These are phyloP conservation scores for Penicillium argentinense DNA, from an alignment of 495 filamentous ascomycete genomes.

Conservation along the genomic window DNA sequence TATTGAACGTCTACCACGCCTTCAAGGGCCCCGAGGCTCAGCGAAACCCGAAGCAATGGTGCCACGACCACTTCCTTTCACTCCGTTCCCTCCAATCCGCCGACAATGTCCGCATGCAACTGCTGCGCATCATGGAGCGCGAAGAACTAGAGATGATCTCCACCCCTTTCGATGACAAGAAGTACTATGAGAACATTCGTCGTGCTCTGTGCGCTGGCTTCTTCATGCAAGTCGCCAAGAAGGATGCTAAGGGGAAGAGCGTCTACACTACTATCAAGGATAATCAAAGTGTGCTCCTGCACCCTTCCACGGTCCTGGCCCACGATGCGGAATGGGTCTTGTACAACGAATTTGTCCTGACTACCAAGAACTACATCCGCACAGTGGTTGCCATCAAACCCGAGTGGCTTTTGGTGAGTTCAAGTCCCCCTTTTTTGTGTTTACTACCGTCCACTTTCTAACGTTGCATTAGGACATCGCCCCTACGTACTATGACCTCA, in stretches of 20 bases:
- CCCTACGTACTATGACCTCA: slow-evolving; percentile 87
- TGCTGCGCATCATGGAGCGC: slow-evolving; percentile 95
- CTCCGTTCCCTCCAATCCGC: slow-evolving; percentile 85
- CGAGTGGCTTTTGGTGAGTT: slow-evolving; percentile 82
- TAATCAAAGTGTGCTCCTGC: slow-evolving; percentile 84
- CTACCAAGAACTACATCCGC: slow-evolving; percentile 86
- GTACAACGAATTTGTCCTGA: slow-evolving; percentile 98
- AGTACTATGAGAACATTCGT: slow-evolving; percentile 97
- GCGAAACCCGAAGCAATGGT: slow-evolving; percentile 81
- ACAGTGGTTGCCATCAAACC: slow-evolving; percentile 61
- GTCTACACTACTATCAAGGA: slow-evolving; percentile 93
- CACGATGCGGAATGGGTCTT: slow-evolving; percentile 94
- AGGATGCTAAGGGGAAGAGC: slow-evolving; percentile 70
- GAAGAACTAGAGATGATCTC: slow-evolving; percentile 80
- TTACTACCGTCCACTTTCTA: slow-evolving; percentile 15
- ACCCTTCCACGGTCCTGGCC: slow-evolving; percentile 83
- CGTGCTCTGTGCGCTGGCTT: slow-evolving; percentile 92
- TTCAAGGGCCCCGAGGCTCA: slow-evolving; percentile 79
- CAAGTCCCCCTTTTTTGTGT: no score
- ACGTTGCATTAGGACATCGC: slow-evolving; percentile 70
- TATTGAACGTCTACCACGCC: slow-evolving; percentile 97
- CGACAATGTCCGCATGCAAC: slow-evolving; percentile 87
- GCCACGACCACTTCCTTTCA: slow-evolving; percentile 96
- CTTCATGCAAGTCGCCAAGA: slow-evolving; percentile 99
- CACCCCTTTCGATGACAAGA: slow-evolving; percentile 89